A percentile compares a stretch with the other conserved stretches of the same genome.
phyloP scores from a whole-genome alignment of 768 basidiomycete species.

The Suillus americanus region DNA sequence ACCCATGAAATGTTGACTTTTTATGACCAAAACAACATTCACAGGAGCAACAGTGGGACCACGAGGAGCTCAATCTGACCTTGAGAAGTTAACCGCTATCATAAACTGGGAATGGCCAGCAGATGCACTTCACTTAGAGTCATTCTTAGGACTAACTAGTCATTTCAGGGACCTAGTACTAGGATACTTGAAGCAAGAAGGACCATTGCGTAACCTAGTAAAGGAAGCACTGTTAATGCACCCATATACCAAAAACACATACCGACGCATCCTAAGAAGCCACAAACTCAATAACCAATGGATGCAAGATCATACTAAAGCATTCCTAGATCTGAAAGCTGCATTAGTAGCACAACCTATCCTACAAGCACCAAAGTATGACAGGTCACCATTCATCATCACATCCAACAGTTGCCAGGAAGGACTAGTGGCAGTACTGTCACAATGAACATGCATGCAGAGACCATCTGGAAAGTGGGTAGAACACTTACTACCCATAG shows the following conservation, averaged over 20 bases:
- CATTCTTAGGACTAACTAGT: too few relatives aligned
- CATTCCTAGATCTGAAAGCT: slow-evolving; percentile 31
- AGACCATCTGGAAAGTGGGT: slow-evolving; percentile 6
- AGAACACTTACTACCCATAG: too few relatives aligned
- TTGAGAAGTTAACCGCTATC: slow-evolving; percentile 37
- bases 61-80: slow-evolving; percentile 35
- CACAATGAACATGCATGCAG: slow-evolving; percentile 23
- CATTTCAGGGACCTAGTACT: too few relatives aligned
- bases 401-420: slow-evolving; percentile 34
- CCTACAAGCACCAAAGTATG: slow-evolving; percentile 28
- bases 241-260: background rate
- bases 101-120: slow-evolving; percentile 33
- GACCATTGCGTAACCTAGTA: too few relatives aligned
- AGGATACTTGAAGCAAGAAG: too few relatives aligned
- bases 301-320: slow-evolving; percentile 12
- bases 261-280: too few relatives aligned
- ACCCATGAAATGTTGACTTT: background rate
- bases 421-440: slow-evolving; percentile 32
- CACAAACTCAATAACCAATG: too few relatives aligned
- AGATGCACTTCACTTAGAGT: slow-evolving; percentile 17
- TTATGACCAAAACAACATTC: slow-evolving; percentile 29
- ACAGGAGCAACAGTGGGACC: slow-evolving; percentile 34
- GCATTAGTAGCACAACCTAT: slow-evolving; percentile 33
- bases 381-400: slow-evolving; percentile 35
- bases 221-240: too few relatives aligned